These are phyloP conservation scores for Hanseniaspora pseudoguilliermondii DNA, from an alignment of 805 yeast species.

Conservation along the genomic window DNA sequence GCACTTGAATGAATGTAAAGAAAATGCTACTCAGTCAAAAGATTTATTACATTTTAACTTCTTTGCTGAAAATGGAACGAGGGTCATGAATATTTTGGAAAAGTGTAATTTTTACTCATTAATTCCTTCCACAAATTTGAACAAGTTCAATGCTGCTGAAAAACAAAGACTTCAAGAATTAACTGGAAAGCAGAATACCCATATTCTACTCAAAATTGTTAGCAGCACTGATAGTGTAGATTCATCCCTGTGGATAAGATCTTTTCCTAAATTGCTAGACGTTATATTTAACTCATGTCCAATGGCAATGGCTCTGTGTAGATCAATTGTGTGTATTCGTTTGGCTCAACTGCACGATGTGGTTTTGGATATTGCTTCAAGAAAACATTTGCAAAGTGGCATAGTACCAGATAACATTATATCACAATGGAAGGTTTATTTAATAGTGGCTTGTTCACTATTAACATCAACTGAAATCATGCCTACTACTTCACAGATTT, in stretches of 20 bases:
- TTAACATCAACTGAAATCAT: slow-evolving; percentile 54
- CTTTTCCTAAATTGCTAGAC: slow-evolving; percentile 63
- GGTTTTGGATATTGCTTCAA: slow-evolving; percentile 42
- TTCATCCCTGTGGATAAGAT: slow-evolving; percentile 88
- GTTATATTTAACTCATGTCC: slow-evolving; percentile 73
- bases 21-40: slow-evolving; percentile 32
- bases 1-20: background rate
- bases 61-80: slow-evolving; percentile 66
- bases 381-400: slow-evolving; percentile 17
- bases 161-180: slow-evolving; percentile 55
- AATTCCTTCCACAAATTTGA: slow-evolving; percentile 38
- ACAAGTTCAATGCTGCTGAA: slow-evolving; percentile 58
- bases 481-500: slow-evolving; percentile 40
- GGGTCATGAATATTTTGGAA: slow-evolving; percentile 66
- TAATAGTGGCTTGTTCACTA: slow-evolving; percentile 85
- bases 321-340: slow-evolving; percentile 80
- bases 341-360: slow-evolving; percentile 74
- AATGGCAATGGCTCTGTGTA: slow-evolving; percentile 81
- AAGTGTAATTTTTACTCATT: slow-evolving; percentile 53
- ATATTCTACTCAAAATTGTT: slow-evolving; percentile 62
- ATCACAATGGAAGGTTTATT: slow-evolving; percentile 78
- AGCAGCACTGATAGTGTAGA: slow-evolving; percentile 92
- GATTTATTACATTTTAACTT: slow-evolving; percentile 45
- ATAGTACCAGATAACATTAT: slow-evolving; percentile 57
- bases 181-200: slow-evolving; percentile 43